phyloP scores from a whole-genome alignment of 768 basidiomycete genomes.

The Terana coerulea region DNA sequence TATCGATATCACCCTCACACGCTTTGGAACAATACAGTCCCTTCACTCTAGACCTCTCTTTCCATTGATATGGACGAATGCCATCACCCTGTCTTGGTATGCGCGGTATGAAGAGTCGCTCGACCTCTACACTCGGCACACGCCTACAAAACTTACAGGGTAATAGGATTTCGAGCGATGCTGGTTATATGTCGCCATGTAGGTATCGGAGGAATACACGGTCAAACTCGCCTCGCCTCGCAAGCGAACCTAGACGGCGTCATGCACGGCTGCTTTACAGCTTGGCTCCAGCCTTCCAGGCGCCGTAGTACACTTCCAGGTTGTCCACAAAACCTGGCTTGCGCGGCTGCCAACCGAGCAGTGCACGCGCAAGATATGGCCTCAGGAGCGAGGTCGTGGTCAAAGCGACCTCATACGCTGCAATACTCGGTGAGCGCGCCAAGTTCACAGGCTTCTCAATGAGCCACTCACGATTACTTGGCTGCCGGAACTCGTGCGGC shows the following conservation, averaged over 20 bases:
- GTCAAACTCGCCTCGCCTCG: too few relatives aligned
- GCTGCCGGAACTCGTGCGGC: constrained; percentile 31
- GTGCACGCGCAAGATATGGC: constrained; percentile 36
- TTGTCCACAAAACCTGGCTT: constrained; percentile 42
- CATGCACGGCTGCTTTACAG: too few relatives aligned
- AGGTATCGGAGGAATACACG: too few relatives aligned
- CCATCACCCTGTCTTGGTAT: too few relatives aligned
- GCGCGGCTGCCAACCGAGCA: constrained; percentile 41
- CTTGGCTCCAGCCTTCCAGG: constrained; percentile 27
- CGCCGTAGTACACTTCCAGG: constrained; percentile 37
- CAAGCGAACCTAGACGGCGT: too few relatives aligned
- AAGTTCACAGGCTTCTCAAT: not conserved
- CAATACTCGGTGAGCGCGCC: not conserved
- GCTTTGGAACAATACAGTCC: not conserved
- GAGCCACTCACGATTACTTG: constrained; percentile 35
- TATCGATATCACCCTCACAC: constrained; percentile 1
- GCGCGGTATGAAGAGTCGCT: too few relatives aligned
- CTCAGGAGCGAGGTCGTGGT: constrained; percentile 29
- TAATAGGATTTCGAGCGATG: too few relatives aligned
- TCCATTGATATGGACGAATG: too few relatives aligned
- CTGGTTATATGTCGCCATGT: too few relatives aligned
- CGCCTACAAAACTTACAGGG: too few relatives aligned
- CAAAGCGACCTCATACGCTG: constrained; percentile 36
- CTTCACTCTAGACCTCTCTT: too few relatives aligned
- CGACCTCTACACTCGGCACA: too few relatives aligned